Evolutionary conservation across 768 basidiomycete genomes (phyloP).

Genomic region (Serendipita sp.): DNA sequence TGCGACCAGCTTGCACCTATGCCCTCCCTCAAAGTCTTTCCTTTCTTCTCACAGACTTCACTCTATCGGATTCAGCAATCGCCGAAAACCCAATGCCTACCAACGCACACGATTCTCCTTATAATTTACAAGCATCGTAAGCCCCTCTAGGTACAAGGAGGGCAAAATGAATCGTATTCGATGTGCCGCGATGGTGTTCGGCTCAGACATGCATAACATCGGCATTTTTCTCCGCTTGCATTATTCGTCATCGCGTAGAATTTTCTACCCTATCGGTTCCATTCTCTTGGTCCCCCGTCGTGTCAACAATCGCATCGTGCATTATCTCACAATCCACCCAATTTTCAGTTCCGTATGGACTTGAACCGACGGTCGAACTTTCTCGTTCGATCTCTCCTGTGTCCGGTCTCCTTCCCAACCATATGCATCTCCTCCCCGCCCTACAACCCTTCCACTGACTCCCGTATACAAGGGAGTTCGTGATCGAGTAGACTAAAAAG

Average conservation of each 20-base stretch:
- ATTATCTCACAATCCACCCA: neutral
- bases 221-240: neutral
- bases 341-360: conserved; percentile 6
- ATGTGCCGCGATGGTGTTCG: neutral
- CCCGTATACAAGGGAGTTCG: too few relatives aligned
- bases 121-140: neutral
- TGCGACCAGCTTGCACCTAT: neutral
- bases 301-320: neutral
- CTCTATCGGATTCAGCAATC: neutral
- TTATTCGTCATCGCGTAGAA: neutral
- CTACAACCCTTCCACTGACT: neutral
- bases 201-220: neutral
- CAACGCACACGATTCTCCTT: conserved; percentile 1
- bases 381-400: neutral
- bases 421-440: neutral
- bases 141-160: neutral
- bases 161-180: neutral
- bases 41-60: too few relatives aligned
- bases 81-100: neutral
- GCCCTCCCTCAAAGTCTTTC: too few relatives aligned
- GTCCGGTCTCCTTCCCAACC: neutral
- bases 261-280: neutral
- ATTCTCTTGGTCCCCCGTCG: neutral
- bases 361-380: neutral
- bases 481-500: too few relatives aligned